phyloP scores from a whole-genome alignment of 192 early-diverging fungal species.

The Gryganskiella cystojenkinii region DNA sequence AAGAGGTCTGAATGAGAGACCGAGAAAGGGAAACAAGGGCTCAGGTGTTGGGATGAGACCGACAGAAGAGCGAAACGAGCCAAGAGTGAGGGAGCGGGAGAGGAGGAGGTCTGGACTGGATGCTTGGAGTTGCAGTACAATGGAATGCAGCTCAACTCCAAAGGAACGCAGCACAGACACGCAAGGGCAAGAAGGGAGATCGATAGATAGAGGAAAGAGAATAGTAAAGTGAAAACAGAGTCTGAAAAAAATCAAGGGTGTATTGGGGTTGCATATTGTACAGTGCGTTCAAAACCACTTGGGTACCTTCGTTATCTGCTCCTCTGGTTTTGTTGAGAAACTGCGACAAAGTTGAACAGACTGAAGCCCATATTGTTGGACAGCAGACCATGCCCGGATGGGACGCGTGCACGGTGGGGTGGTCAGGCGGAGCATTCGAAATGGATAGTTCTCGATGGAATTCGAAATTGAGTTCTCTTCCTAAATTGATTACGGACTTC shows the following conservation, averaged over 20 bases:
- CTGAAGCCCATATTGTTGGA: neutral
- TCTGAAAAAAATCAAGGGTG: neutral
- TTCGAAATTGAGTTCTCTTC: too few relatives aligned
- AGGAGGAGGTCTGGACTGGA: neutral
- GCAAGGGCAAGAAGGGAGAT: neutral
- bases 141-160: neutral
- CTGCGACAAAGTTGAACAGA: neutral
- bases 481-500: too few relatives aligned
- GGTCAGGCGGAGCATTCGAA: too few relatives aligned
- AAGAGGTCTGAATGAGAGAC: neutral
- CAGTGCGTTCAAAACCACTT: neutral
- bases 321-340: neutral
- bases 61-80: neutral
- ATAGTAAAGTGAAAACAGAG: neutral
- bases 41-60: neutral
- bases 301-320: neutral
- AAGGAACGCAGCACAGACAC: neutral
- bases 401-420: too few relatives aligned
- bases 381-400: neutral
- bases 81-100: neutral
- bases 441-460: too few relatives aligned
- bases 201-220: neutral
- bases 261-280: slow-evolving; percentile 5
- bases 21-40: neutral
- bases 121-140: neutral